Conservation (phyloP, 2,329 filamentous ascomycete genomes). For the Exophiala spinifera region DNA sequence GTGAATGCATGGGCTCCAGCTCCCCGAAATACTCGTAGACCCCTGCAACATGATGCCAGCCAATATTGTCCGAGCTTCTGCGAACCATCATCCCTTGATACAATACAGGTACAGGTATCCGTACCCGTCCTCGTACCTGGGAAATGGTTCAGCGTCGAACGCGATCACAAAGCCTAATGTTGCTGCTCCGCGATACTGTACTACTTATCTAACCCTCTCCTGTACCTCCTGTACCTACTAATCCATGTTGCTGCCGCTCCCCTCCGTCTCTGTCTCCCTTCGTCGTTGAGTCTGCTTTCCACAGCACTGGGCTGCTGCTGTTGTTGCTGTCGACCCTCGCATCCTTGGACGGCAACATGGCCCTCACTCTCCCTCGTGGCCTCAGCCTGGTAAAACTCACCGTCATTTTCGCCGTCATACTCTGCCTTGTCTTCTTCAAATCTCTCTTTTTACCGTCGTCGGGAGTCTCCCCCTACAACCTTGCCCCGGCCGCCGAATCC, state of each 20-base stretch:
- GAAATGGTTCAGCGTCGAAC: too few relatives aligned
- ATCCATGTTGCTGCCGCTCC: too few relatives aligned
- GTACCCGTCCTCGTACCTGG: too few relatives aligned
- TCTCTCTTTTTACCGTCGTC: conserved; percentile 19
- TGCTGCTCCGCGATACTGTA: too few relatives aligned
- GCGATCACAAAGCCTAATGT: too few relatives aligned
- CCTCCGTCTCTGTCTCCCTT: too few relatives aligned
- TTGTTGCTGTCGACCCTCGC: neutral
- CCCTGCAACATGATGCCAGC: neutral
- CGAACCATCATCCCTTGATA: neutral
- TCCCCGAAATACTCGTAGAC: neutral
- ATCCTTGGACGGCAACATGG: conserved; percentile 8
- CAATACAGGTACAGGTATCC: too few relatives aligned
- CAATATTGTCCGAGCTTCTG: neutral
- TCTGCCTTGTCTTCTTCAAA: conserved; percentile 18
- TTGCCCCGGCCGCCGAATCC: neutral
- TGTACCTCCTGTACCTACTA: too few relatives aligned
- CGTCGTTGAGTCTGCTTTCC: too few relatives aligned
- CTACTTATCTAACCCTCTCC: too few relatives aligned
- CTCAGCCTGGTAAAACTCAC: conserved; percentile 12
- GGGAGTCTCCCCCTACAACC: neutral
- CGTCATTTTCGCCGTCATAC: conserved; percentile 14
- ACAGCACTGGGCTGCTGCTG: too few relatives aligned
- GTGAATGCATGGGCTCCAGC: neutral
- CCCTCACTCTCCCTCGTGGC: conserved; percentile 20